Evolutionary conservation across 371 early-diverging fungal species (phyloP), one percentile per base, ranked within the genome.

Genomic region (Dichotomocladium elegans): DNA sequence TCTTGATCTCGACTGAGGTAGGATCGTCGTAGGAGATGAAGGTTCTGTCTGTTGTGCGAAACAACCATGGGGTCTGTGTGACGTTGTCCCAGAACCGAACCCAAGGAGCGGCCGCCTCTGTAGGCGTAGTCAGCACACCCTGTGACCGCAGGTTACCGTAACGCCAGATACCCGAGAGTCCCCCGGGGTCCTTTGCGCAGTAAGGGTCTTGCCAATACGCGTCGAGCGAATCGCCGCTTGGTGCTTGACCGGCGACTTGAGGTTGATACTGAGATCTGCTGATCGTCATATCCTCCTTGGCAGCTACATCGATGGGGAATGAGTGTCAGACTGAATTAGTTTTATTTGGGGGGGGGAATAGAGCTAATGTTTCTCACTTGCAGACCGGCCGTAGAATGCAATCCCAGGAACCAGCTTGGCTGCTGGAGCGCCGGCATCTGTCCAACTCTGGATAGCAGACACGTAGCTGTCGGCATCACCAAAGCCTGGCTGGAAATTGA

Each of bases 21-120:
- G 79, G 84, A 43, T 85, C 84, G 29, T 84, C 84, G 41, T 83
- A 84, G 7, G 84, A 79, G 25, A 85, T 71, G 41, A 80, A 84
- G 8, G 63, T 56, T 27, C 75, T 80, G 55, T 63, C 77, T 1
- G 57, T 51, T 15, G 81, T 74, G 50, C 77, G 80, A 40, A 73
- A 83, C 37, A 83, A 47, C 84, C 84, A 83, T 26, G 84, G 84
- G 1, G 84, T 83, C 4, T 66, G 55, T 1, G 71, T 67, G 15
- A 15, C 53, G 4, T 64, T 56, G 30, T 83, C 84, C 70, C 72
- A 82, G 15, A 53, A 55, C 17, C 84, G 69, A 5, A 80, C 47
- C 84, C 84, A 83, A 17, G 74, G 78, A 9, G 77, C 60, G 2
- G 58, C 64, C 1, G 84, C 75, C 2, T 61, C 61, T 6, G 65